phyloP scores from a whole-genome alignment of 73 alveolate species.

The Paramecium primaurelia region DNA sequence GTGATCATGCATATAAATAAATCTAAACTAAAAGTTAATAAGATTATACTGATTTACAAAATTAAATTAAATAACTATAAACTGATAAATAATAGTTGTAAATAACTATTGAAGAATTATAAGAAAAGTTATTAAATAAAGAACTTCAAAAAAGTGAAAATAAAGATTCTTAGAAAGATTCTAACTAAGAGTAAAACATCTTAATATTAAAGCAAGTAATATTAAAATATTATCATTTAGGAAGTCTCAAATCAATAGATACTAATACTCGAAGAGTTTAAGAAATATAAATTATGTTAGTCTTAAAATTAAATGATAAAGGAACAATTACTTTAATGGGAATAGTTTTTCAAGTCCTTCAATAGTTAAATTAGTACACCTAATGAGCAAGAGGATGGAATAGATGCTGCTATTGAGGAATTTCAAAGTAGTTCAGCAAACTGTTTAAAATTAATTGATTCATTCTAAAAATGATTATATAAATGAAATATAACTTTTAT shows the following conservation, averaged over 20 bases:
- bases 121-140: background rate
- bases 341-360: background rate
- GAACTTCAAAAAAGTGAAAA: background rate
- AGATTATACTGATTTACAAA: background rate
- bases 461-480: background rate
- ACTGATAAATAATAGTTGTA: background rate
- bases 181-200: background rate
- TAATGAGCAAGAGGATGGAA: background rate
- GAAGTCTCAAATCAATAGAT: background rate
- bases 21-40: background rate
- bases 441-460: background rate
- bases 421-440: background rate
- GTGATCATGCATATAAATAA: background rate
- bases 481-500: background rate
- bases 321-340: background rate
- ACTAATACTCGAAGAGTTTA: background rate
- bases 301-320: background rate
- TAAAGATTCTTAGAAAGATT: background rate
- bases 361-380: background rate
- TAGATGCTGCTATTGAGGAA: background rate
- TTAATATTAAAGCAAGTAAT: background rate
- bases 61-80: background rate
- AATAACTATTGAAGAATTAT: background rate
- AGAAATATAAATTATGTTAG: background rate
- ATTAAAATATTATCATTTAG: background rate